phyloP scores from a whole-genome alignment of 2,329 filamentous ascomycete species.

The Verticillium albo-atrum region DNA sequence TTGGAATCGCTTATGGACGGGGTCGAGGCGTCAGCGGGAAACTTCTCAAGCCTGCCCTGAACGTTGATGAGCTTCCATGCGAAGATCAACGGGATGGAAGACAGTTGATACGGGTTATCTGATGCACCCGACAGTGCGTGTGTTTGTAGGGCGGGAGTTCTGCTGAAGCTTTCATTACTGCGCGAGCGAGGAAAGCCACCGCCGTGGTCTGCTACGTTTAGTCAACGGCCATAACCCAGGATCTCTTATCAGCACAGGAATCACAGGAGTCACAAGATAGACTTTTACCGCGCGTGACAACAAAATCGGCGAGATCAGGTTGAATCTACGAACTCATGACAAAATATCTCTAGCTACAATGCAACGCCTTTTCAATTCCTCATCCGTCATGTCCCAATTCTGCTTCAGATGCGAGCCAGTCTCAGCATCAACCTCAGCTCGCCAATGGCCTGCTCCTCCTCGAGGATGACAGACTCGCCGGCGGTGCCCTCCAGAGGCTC shows the following conservation, averaged over 20 bases:
- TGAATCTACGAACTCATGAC: not conserved
- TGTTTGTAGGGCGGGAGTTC: too few relatives aligned
- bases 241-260: not conserved
- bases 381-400: not conserved
- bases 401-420: conserved; percentile 50
- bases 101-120: too few relatives aligned
- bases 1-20: too few relatives aligned
- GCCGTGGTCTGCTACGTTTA: too few relatives aligned
- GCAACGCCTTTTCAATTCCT: conserved; percentile 3
- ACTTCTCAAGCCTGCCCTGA: too few relatives aligned
- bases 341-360: not conserved
- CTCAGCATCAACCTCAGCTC: conserved; percentile 76
- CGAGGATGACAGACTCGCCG: conserved; percentile 51
- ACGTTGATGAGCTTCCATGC: too few relatives aligned
- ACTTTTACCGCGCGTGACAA: not conserved
- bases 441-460: conserved; percentile 84
- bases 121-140: too few relatives aligned
- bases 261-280: not conserved
- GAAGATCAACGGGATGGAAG: too few relatives aligned
- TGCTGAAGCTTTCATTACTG: too few relatives aligned
- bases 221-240: too few relatives aligned
- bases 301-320: not conserved
- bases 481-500: conserved; percentile 37
- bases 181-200: too few relatives aligned
- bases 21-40: too few relatives aligned